phyloP scores from a whole-genome alignment of 2,329 filamentous ascomycete species.

The Aureobasidium melanogenum region DNA sequence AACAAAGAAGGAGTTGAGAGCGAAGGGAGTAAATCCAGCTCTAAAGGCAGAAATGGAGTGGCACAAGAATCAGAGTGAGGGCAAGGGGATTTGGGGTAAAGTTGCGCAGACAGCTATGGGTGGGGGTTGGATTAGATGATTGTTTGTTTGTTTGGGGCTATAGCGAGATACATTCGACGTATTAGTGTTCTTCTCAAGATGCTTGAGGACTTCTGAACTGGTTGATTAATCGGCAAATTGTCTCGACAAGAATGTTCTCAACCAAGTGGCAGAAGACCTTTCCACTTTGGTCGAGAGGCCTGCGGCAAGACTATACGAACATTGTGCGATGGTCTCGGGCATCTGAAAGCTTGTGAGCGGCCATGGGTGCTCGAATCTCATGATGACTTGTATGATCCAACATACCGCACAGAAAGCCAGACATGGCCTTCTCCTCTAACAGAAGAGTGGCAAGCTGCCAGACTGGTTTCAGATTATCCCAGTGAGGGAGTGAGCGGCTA shows the following conservation, averaged over 20 bases:
- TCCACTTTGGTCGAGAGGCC: constrained; percentile 6
- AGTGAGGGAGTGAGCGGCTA: no score
- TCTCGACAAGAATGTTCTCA: no score
- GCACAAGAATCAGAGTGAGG: constrained; percentile 1
- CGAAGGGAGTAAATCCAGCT: constrained; percentile 14
- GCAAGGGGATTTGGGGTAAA: constrained; percentile 13
- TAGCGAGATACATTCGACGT: neutral
- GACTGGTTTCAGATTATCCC: no score
- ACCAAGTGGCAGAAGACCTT: no score
- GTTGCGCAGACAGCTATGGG: constrained; percentile 14
- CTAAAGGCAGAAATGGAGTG: constrained; percentile 16
- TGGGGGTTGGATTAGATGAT: constrained; percentile 13
- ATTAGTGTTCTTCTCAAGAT: no score
- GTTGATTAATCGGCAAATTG: no score
- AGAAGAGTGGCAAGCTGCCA: no score
- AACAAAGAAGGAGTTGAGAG: constrained; percentile 9
- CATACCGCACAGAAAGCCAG: no score
- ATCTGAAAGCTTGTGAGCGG: neutral
- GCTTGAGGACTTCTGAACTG: no score
- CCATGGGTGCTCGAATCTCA: no score
- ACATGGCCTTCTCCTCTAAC: no score
- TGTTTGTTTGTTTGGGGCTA: neutral
- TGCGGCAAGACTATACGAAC: neutral
- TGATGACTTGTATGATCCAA: no score
- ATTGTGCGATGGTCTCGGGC: neutral